These are phyloP conservation scores for Sclerotinia subarctica DNA, from an alignment of 2,329 filamentous ascomycete genomes.

Conservation along the genomic window DNA sequence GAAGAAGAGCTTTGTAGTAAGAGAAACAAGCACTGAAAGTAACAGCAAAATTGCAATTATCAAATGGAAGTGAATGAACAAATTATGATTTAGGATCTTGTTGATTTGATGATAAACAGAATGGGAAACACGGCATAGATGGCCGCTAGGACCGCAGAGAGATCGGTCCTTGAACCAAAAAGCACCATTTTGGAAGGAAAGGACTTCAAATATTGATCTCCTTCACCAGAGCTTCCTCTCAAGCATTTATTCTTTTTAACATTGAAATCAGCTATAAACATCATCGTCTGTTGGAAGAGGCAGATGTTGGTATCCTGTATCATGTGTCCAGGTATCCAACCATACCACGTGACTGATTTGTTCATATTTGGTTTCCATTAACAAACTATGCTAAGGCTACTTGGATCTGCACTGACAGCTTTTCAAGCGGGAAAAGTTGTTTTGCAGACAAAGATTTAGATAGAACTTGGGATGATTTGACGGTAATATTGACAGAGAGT, in stretches of 20 bases:
- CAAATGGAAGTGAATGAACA: neutral
- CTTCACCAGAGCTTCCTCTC: neutral
- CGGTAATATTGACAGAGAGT: neutral
- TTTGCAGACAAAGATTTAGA: neutral
- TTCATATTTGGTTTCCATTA: neutral
- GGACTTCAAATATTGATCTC: neutral
- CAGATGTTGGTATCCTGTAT: too few species aligned
- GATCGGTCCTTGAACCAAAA: neutral
- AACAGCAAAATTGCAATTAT: neutral
- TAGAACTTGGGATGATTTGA: neutral
- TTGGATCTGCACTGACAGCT: neutral
- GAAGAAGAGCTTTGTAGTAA: neutral
- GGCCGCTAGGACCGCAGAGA: neutral
- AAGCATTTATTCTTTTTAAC: neutral
- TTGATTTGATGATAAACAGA: neutral
- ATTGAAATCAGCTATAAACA: neutral
- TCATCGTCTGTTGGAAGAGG: too few species aligned
- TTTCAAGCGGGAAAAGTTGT: neutral
- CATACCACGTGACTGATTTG: neutral
- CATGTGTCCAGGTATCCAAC: too few species aligned
- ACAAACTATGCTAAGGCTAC: neutral
- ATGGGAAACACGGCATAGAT: neutral
- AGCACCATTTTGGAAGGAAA: neutral
- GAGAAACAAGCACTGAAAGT: neutral
- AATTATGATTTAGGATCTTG: neutral